Evolutionary conservation across 441 rosid genomes (phyloP).

Genomic region (Francoa sonchifolia): DNA sequence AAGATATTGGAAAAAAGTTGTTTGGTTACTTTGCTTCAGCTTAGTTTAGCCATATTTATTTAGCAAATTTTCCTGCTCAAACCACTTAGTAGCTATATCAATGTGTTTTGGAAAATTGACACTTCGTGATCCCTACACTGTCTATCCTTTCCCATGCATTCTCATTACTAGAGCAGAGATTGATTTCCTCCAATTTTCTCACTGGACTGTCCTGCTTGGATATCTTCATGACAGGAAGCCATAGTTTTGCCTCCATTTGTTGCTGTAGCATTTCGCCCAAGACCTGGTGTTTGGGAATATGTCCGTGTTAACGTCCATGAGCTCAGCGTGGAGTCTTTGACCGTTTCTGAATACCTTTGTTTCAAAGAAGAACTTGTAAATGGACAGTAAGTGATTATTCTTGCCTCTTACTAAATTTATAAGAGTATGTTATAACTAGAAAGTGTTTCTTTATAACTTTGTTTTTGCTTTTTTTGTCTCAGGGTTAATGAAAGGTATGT

Average conservation of each 20-base stretch:
- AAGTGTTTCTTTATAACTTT: background rate
- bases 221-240: slow-evolving; percentile 49
- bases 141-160: background rate
- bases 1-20: too few species aligned
- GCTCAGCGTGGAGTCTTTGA: slow-evolving; percentile 71
- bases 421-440: background rate
- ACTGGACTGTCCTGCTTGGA: background rate
- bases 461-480: background rate
- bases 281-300: slow-evolving; percentile 96
- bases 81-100: too few species aligned
- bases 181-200: background rate
- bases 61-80: too few species aligned
- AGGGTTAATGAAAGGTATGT: too few species aligned
- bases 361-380: slow-evolving; percentile 90
- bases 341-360: slow-evolving; percentile 64
- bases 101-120: too few species aligned
- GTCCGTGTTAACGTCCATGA: slow-evolving; percentile 76
- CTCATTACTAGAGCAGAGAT: background rate
- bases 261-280: slow-evolving; percentile 80
- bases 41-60: too few species aligned
- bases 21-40: too few species aligned
- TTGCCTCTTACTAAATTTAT: too few species aligned
- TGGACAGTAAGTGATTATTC: slow-evolving; percentile 32
- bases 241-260: slow-evolving; percentile 83
- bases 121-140: too few species aligned